Evolutionary conservation across 1,284 basidiomycete genomes (phyloP), one percentile per base, ranked within the genome.

Genomic region (Schizophyllum commune): DNA sequence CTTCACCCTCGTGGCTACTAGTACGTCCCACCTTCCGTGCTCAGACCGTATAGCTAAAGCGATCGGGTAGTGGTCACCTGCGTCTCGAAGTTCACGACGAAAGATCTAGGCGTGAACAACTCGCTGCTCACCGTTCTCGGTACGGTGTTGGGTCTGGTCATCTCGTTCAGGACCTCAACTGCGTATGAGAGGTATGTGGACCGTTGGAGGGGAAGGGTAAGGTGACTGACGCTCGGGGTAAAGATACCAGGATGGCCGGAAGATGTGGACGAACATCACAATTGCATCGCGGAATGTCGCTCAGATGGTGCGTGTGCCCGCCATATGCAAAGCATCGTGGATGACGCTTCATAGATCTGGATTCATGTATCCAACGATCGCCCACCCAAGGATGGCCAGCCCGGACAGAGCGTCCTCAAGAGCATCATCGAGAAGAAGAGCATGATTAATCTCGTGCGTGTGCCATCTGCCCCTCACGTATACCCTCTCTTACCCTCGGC

Each of bases 71-170:
- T 84, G 83, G 83, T 85, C 55, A 66, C 75, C 15, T 65, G 77
- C 21, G 79, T 86, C 19, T 79, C 80, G 1, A 68, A 79, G 60
- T 66, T 76, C 64, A 83, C 83, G 0, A 55, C 63, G 0, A 72
- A 74, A 56, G 69, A 78, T 32, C 73, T 85, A 15, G 69, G 68
- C 4, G 72, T 85, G 58, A 75, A 75, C 5, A 79, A 72, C 64
- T 69, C 73, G 59, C 76, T 88, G 61, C 74, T 86, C 60, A 84
- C 83, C 6, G 81, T 86, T 0, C 74, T 87, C 52, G 85, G 85
- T 81, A 84, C 85, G 17, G 84, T 86, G 32, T 82, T 89, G 64
- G 85, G 85, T 75, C 79, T 87, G 66, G 84, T 87, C 22, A 86
- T 88, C 59, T 84, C 83, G 0, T 87, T 86, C 73, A 76, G 85